Evolutionary conservation across 176 grass and related monocot genomes (phyloP).

Genomic region (Lolium rigidum): DNA sequence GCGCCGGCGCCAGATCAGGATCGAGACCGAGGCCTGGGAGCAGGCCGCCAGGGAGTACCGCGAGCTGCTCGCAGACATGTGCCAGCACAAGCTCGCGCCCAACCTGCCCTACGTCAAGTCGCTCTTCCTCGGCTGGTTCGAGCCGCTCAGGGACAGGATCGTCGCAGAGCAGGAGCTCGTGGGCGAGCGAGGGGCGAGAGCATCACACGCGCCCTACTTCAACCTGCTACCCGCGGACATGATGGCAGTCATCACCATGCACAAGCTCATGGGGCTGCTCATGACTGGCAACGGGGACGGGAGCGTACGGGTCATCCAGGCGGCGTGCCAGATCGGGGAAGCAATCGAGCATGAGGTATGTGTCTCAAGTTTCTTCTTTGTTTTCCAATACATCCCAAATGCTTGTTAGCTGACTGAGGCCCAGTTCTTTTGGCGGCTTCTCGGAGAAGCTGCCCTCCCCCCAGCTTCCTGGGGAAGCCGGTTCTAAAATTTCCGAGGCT

Average conservation of each 20-base stretch:
- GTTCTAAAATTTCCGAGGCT: too few relatives aligned
- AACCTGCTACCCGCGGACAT: constrained; percentile 75
- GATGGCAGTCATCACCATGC: constrained; percentile 99
- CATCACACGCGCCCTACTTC: constrained; percentile 50
- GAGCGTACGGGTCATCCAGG: constrained; percentile 73
- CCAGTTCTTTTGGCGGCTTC: too few relatives aligned
- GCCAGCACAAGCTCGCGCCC: constrained; percentile 83
- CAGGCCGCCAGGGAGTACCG: constrained; percentile 91
- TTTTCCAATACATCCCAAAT: too few relatives aligned
- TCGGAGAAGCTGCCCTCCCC: too few relatives aligned
- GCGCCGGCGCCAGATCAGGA: constrained; percentile 68
- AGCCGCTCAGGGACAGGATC: constrained; percentile 80
- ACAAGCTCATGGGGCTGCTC: constrained; percentile 94
- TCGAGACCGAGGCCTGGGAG: constrained; percentile 97
- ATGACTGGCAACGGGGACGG: constrained; percentile 72
- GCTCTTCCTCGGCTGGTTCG: constrained; percentile 92
- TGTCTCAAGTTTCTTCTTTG: neutral
- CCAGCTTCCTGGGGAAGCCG: too few relatives aligned
- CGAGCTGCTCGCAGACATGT: constrained; percentile 87
- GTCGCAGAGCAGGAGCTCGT: constrained; percentile 62
- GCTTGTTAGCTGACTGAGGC: too few relatives aligned
- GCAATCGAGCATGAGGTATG: constrained; percentile 88
- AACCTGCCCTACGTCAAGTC: constrained; percentile 96
- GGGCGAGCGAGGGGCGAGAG: constrained; percentile 1
- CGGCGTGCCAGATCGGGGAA: constrained; percentile 66